Evolutionary conservation across 1,284 basidiomycete species (phyloP).

Genomic region (Trametes versicolor): DNA sequence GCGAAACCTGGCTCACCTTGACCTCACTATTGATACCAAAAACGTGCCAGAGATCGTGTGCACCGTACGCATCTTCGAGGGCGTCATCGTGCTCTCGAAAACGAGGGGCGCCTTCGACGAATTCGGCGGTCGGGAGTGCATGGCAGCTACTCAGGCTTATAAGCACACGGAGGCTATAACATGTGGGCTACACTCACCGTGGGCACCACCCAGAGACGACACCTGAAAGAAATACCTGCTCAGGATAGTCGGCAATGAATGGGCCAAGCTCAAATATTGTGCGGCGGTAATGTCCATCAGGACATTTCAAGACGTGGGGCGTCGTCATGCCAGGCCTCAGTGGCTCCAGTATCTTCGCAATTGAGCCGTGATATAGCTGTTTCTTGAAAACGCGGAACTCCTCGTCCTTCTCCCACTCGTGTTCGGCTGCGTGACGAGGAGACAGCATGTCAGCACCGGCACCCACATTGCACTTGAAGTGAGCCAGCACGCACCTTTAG

Average conservation of each 20-base stretch:
- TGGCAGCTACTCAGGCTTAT: background rate
- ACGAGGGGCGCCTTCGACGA: background rate
- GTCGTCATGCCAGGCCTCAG: constrained; percentile 19
- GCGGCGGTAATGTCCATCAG: constrained; percentile 23
- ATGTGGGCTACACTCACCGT: background rate
- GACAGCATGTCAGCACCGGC: too few species aligned
- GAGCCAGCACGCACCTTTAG: constrained; percentile 19
- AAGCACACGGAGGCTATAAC: too few species aligned
- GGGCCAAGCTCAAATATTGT: constrained; percentile 29
- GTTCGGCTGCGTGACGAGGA: background rate
- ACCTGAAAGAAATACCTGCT: constrained; percentile 26
- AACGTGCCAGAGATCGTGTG: constrained; percentile 26
- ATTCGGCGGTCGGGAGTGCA: background rate
- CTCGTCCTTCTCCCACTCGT: constrained; percentile 3
- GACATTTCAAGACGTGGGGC: constrained; percentile 13
- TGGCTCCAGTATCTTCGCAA: constrained; percentile 16
- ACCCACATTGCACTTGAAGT: too few species aligned
- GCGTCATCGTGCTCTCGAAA: background rate
- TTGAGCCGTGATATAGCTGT: constrained; percentile 25
- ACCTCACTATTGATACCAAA: constrained; percentile 33
- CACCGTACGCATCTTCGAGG: constrained; percentile 1
- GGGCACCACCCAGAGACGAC: constrained; percentile 4
- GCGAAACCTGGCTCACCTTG: too few species aligned
- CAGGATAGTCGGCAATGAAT: constrained; percentile 32
- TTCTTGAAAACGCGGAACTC: constrained; percentile 23